phyloP scores from a whole-genome alignment of 768 basidiomycete species.

The Dioszegia aurantiaca region DNA sequence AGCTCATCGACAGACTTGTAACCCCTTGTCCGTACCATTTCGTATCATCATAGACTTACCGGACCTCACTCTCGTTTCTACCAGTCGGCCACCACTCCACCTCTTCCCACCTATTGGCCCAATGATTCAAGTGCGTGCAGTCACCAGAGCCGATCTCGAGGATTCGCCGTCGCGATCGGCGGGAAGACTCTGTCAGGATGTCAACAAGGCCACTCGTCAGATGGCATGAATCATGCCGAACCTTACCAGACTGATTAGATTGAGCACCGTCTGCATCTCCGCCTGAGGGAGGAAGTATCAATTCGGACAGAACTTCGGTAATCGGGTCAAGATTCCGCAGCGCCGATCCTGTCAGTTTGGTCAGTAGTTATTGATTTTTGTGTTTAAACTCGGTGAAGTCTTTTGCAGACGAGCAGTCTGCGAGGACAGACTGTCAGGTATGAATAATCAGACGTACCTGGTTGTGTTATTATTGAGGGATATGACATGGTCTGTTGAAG shows the following conservation, averaged over 20 bases:
- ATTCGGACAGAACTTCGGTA: conserved; percentile 13
- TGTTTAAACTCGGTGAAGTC: too few species aligned
- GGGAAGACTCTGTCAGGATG: neutral
- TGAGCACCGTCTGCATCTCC: too few species aligned
- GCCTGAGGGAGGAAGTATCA: too few species aligned
- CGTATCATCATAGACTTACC: conserved; percentile 15
- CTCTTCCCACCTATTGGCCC: conserved; percentile 13
- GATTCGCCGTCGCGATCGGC: neutral
- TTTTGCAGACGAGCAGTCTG: too few species aligned
- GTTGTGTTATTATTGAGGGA: conserved; percentile 28
- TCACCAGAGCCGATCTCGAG: conserved; percentile 28
- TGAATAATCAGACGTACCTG: conserved; percentile 8
- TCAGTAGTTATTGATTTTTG: neutral
- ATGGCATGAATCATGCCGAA: neutral
- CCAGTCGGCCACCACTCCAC: conserved; percentile 34
- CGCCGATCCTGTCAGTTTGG: conserved; percentile 20
- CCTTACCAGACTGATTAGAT: too few species aligned
- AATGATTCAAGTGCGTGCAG: conserved; percentile 26
- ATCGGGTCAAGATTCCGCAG: conserved; percentile 27
- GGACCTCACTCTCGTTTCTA: conserved; percentile 19
- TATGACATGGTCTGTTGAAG: conserved; percentile 14
- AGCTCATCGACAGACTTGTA: neutral
- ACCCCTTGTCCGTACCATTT: neutral
- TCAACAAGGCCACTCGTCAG: too few species aligned
- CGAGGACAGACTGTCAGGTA: too few species aligned